Evolutionary conservation across 345 rosid genomes (phyloP), one percentile per base, ranked within the genome.

Genomic region (Lumnitzera littorea): DNA sequence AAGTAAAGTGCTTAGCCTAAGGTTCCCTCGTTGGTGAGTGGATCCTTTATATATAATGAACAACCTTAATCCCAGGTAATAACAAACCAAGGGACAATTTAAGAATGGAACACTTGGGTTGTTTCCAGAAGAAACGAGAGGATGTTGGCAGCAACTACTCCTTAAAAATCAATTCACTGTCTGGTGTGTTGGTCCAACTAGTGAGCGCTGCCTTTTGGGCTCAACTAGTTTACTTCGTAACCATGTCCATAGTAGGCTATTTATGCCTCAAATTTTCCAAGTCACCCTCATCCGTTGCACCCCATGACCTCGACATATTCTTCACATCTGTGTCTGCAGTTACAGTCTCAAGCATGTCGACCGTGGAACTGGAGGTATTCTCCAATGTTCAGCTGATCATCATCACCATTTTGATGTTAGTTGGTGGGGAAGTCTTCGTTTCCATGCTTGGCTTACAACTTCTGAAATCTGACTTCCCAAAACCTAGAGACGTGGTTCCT

Each of bases 321-420:
- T 91, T 91, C 80, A 91, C 91, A 5, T 82, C 89, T 14, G 82
- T 82, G 15, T 91, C 94, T 10, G 86, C 89, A 0, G 11, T 76
- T 9, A 82, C 98, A 0, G 80, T 74, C 20, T 86, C 98, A 5
- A 86, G 94, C 73, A 82, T 91, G 96, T 78, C 86, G 17, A 76
- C 91, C 0, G 72, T 91, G 0, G 91, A 91, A 66, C 84, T 91
- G 95, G 98, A 91, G 70, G 85, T 66, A 61, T 88, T 86, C 68
- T 88, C 96, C 6, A 82, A 83, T 24, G 0, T 61, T 47, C 96
- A 91, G 64, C 94, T 91, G 50, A 14, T 82, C 4, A 3, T 88
- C 58, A 16, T 91, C 36, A 81, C 81, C 46, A 15, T 81, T 23
- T 57, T 91, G 52, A 88, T 87, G 88, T 53, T 86, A 1, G 13